Evolutionary conservation across 2,329 filamentous ascomycete species (phyloP), one percentile per base, ranked within the genome.

Genomic region (Rhinocladiella similis): DNA sequence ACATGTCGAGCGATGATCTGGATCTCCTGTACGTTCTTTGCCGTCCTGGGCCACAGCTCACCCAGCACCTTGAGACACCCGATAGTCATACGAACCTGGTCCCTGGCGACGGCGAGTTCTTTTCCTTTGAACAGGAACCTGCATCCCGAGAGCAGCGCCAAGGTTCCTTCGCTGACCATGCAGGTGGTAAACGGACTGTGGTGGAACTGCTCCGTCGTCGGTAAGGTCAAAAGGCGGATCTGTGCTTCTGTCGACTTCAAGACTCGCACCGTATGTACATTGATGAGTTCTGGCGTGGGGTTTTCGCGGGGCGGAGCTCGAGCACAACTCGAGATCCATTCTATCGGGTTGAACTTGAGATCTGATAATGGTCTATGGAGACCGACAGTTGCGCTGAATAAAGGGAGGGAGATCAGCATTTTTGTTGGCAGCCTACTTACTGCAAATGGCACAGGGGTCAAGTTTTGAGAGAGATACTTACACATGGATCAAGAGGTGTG

Each of bases 401-500:
- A 7, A 53, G 20, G 35, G 6, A 9, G 36, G 6, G 20, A 9
- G 10, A 33, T 19, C 14, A 41, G 18, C 18, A 38, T 19, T 16
- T 16, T 41, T n/a, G 10, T 41, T 16, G n/a, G n/a, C 14, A 41
- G 38, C 14, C 12, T 41, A 9, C 38, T 16, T 41, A 7, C 38
- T n/a, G 38, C n/a, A 19, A 41, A 41, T 5, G 35, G 13, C 10
- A 14, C n/a, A 14, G 35, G 13, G n/a, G 25, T 35, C 22, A 47
- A 50, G 33, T 19, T 27, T 13, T 16, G 22, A 5, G 25, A 46
- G 9, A 35, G 35, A 20, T 16, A 55, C 56, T 59, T 52, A 59
- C 56, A 49, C 56, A 22, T 83, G 77, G 50, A 82, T 79, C 66
- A 96, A 89, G 84, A 95, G 93, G 61, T 90, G 87, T 1, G 90